Percentiles rank a stretch among this genome's conserved stretches.
Evolutionary conservation across 2,329 filamentous ascomycete species (phyloP).

Genomic region (Trichophyton verrucosum): DNA sequence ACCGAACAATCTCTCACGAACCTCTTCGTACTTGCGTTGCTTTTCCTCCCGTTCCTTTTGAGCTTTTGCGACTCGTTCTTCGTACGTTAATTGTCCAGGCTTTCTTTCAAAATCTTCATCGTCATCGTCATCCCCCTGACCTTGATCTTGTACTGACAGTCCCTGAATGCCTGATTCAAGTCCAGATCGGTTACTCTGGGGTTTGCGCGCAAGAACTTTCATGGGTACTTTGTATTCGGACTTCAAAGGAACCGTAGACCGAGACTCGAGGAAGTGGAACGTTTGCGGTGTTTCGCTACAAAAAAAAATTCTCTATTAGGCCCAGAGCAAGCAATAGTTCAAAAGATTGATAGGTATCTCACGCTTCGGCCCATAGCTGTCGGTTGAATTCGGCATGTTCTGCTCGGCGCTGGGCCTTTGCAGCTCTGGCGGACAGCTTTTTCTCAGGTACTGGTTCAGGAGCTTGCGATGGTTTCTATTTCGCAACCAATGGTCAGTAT

Average conservation of each 20-base stretch:
- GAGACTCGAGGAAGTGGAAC: conserved; percentile 61
- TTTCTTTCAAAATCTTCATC: conserved; percentile 16
- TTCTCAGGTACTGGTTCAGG: conserved; percentile 23
- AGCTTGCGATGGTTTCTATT: conserved; percentile 26
- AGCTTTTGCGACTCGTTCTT: conserved; percentile 66
- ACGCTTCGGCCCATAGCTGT: conserved; percentile 84
- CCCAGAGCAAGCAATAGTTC: not conserved
- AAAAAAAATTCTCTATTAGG: not conserved
- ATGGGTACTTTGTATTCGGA: conserved; percentile 68
- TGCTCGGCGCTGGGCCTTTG: conserved; percentile 64
- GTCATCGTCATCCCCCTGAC: not conserved
- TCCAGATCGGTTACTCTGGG: conserved; percentile 39
- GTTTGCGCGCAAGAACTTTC: conserved; percentile 75
- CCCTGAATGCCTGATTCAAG: conserved; percentile 16
- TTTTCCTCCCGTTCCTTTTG: conserved; percentile 76
- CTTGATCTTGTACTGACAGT: conserved; percentile 16
- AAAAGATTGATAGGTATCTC: conserved; percentile 17
- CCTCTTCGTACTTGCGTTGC: conserved; percentile 80
- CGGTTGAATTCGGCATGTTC: conserved; percentile 73
- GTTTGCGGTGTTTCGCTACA: conserved; percentile 60
- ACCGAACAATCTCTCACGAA: conserved; percentile 75
- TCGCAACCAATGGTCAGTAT: no score
- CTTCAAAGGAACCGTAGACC: conserved; percentile 50
- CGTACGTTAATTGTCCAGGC: conserved; percentile 50
- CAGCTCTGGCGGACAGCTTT: conserved; percentile 43